Conservation (phyloP, 2,329 filamentous ascomycete genomes). For the Aspergillus cejpii region DNA sequence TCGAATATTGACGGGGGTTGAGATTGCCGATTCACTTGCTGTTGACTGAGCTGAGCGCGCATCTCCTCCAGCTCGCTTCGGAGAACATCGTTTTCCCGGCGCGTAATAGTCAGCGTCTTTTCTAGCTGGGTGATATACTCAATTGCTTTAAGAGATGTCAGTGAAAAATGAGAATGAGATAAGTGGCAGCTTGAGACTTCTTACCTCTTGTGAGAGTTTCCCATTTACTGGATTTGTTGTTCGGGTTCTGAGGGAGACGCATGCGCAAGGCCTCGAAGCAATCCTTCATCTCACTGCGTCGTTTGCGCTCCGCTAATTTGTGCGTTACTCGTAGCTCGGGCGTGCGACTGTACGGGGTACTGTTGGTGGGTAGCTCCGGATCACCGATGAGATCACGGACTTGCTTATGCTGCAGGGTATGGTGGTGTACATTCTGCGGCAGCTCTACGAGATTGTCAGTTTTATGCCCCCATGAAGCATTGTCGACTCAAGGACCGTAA, state of each 20-base stretch:
- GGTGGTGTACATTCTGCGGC: constrained; percentile 44
- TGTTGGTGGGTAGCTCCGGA: constrained; percentile 36
- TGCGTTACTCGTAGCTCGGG: constrained; percentile 46
- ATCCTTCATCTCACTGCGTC: constrained; percentile 49
- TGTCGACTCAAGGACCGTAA: not conserved
- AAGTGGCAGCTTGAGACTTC: constrained; percentile 1
- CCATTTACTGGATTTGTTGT: constrained; percentile 50
- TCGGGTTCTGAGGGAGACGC: constrained; percentile 42
- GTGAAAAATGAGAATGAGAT: not conserved
- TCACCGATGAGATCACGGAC: constrained; percentile 44
- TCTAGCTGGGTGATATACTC: constrained; percentile 45
- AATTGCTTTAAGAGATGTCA: constrained; percentile 36
- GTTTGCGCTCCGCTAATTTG: constrained; percentile 47
- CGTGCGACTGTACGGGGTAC: constrained; percentile 46
- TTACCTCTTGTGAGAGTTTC: constrained; percentile 45
- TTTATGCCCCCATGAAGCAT: too few relatives aligned
- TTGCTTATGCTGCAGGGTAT: constrained; percentile 45
- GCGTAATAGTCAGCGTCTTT: constrained; percentile 33
- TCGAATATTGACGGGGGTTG: constrained; percentile 31
- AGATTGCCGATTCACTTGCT: constrained; percentile 29
- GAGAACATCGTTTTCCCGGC: constrained; percentile 36
- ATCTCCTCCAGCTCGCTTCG: constrained; percentile 34
- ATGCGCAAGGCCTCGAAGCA: constrained; percentile 44
- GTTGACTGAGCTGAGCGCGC: constrained; percentile 36
- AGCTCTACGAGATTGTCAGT: constrained; percentile 32